Evolutionary conservation across 495 filamentous ascomycete species (phyloP), one percentile per base, ranked within the genome.

Genomic region (Extremus antarcticus): DNA sequence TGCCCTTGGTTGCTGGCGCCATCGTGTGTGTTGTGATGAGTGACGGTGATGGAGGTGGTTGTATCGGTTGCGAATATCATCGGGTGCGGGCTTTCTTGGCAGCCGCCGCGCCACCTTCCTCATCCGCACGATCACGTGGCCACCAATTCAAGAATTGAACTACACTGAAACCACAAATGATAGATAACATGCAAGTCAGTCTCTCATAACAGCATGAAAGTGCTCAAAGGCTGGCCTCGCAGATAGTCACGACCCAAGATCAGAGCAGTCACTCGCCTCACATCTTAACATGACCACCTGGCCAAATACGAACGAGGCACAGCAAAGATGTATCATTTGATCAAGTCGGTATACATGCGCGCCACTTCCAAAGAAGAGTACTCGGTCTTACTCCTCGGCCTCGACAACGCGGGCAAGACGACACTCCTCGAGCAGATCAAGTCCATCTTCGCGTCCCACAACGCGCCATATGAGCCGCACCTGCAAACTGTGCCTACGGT

Each of bases 361-460:
- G 90, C 89, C 52, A 97, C 90, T 15, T 90, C 87, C 69, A 95
- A 94, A 82, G 91, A 97, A 76, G 92, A 98, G 76, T 98, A 95
- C 76, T 96, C 92, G 32, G 86, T 97, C 62, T 84, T 98, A 56
- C 86, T 98, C 48, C 86, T 97, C 60, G 92, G 92, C 50, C 85
- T 98, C 66, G 92, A 98, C 73, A 96, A 96, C 65, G 92, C 92
- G 50, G 92, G 92, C 70, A 98, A 98, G 75, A 97, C 92, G 35
- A 98, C 92, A 15, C 89, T 98, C 68, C 89, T 95, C 70, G 88
- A 92, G 58, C 88, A 95, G 66, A 86, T 96, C 65, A 95, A 95
- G 73, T 79, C 88, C 39, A 75, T 91, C 63, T 94, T 78, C 83
- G 53, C 81, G 85, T 35, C 77, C 78, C 54, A 60, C 73, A 63